Percentiles rank a stretch among this genome's conserved stretches.
Conservation (phyloP, 2,329 filamentous ascomycete genomes). For the Didymella pomorum region DNA sequence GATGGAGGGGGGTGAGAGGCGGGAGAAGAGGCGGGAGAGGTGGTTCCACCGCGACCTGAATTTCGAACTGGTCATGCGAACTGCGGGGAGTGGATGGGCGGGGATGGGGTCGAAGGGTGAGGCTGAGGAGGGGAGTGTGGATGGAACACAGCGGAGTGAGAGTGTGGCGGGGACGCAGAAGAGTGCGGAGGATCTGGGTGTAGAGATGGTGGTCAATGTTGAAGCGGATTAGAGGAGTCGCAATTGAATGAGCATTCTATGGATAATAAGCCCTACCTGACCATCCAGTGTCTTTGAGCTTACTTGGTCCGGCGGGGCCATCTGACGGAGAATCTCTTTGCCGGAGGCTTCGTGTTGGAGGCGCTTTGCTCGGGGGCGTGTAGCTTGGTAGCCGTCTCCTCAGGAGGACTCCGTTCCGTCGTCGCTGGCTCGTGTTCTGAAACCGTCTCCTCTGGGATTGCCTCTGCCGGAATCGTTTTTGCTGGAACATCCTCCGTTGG, state of each 20-base stretch:
- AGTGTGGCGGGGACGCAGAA: constrained; percentile 6
- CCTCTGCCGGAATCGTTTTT: too few relatives aligned
- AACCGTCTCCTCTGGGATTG: too few relatives aligned
- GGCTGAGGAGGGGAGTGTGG: neutral
- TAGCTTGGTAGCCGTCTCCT: neutral
- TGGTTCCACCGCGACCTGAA: constrained; percentile 74
- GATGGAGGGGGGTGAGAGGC: constrained; percentile 75
- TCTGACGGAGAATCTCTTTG: neutral
- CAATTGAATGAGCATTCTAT: neutral
- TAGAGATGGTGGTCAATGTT: neutral
- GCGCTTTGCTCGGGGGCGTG: neutral
- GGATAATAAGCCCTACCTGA: neutral
- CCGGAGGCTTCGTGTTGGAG: neutral
- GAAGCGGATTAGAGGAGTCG: neutral
- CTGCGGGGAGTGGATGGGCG: constrained; percentile 57
- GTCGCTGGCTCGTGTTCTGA: neutral
- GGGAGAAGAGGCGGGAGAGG: constrained; percentile 71
- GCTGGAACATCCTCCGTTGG: too few relatives aligned
- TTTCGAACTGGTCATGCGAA: constrained; percentile 69
- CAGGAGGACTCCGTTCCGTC: neutral
- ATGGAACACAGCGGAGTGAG: too few relatives aligned
- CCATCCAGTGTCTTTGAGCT: neutral
- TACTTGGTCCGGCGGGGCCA: neutral
- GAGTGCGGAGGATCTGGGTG: constrained; percentile 2
- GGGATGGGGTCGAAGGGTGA: constrained; percentile 39